These are phyloP conservation scores for Solanum chilense DNA, from an alignment of 257 asterid genomes.

Conservation along the genomic window DNA sequence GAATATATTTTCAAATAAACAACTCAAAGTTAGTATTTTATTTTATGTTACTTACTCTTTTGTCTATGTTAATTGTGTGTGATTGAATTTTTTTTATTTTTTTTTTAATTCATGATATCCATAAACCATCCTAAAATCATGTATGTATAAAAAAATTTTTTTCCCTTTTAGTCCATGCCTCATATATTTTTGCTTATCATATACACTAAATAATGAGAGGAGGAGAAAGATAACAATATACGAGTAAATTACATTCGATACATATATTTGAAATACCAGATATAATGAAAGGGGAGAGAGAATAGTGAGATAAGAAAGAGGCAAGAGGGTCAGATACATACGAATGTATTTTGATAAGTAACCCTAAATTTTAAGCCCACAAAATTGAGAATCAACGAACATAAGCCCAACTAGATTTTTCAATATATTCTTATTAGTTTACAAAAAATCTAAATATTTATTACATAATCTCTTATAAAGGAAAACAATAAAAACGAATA, in stretches of 20 bases:
- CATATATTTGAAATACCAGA: neutral
- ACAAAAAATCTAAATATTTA: neutral
- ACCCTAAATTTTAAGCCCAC: neutral
- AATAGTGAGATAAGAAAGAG: neutral
- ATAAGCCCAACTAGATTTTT: neutral
- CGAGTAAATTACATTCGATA: neutral
- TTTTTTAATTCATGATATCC: neutral
- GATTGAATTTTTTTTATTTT: neutral
- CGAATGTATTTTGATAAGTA: too few relatives aligned
- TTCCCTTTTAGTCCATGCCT: too few relatives aligned
- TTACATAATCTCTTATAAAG: neutral
- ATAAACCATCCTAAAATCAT: neutral
- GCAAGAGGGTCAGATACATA: neutral
- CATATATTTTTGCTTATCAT: too few relatives aligned
- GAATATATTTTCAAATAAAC: neutral
- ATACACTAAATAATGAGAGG: too few relatives aligned
- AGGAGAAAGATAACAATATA: too few relatives aligned
- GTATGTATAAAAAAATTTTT: neutral
- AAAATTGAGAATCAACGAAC: neutral
- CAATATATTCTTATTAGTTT: neutral
- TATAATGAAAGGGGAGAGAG: too few relatives aligned
- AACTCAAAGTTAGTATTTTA: neutral
- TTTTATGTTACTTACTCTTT: neutral
- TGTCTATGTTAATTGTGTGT: neutral
- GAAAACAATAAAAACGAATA: neutral